phyloP scores from a whole-genome alignment of 2,329 filamentous ascomycete genomes.

The Epichloe hybrida region DNA sequence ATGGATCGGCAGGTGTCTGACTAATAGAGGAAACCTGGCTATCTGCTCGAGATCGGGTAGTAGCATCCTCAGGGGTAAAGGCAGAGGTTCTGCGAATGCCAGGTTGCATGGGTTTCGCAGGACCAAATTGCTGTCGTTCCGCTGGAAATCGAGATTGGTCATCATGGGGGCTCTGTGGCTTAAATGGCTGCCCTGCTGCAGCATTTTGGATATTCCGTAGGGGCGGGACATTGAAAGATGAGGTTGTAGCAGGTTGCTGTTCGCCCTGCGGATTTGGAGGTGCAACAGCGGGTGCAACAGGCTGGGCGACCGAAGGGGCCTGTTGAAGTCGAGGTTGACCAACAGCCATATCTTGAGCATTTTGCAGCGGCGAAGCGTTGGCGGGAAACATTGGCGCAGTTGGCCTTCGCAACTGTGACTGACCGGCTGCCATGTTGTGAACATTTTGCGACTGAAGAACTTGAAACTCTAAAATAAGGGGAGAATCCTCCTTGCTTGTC shows the following conservation, averaged over 20 bases:
- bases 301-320: not conserved
- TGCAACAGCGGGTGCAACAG: not conserved
- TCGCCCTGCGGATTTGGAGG: not conserved
- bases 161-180: not conserved
- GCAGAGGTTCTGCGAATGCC: slow-evolving; percentile 3
- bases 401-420: not conserved
- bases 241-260: not conserved
- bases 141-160: not conserved
- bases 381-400: not conserved
- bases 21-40: slow-evolving; percentile 8
- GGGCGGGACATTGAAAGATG: not conserved
- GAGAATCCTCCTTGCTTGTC: too few species aligned
- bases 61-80: slow-evolving; percentile 5
- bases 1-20: slow-evolving; percentile 7
- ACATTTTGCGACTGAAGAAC: not conserved
- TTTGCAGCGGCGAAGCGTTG: not conserved
- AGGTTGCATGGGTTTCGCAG: not conserved
- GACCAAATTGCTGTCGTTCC: not conserved
- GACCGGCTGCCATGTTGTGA: not conserved
- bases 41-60: slow-evolving; percentile 6
- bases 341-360: not conserved
- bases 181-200: slow-evolving; percentile 3
- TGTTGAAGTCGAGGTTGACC: not conserved
- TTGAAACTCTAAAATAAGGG: not conserved
- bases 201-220: not conserved